Conservation (phyloP, 148 eudicot species). For the Nyssa sinensis region DNA sequence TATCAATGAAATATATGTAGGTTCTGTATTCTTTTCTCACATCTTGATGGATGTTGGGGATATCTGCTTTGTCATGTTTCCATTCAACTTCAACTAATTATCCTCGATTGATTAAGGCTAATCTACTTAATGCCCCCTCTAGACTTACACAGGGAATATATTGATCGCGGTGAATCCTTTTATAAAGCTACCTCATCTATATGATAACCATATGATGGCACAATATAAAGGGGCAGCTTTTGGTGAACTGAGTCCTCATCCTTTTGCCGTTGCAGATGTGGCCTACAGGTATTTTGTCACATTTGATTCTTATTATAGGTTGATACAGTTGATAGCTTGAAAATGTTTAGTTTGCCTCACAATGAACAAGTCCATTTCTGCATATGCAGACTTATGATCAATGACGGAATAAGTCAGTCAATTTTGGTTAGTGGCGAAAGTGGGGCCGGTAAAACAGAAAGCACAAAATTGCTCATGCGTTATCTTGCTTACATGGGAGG, state of each 20-base stretch:
- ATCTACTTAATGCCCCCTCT: constrained; percentile 31
- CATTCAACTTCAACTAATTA: too few species aligned
- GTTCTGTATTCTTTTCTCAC: constrained; percentile 25
- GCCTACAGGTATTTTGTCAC: constrained; percentile 62
- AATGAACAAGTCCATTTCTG: neutral
- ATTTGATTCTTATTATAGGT: constrained; percentile 6
- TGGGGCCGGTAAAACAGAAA: constrained; percentile 99
- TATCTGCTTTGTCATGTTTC: neutral
- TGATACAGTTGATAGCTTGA: constrained; percentile 11
- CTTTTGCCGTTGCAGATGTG: constrained; percentile 96
- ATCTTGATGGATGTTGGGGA: neutral
- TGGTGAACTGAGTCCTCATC: constrained; percentile 98
- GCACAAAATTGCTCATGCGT: constrained; percentile 91
- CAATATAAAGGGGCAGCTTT: constrained; percentile 95
- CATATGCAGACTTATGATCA: constrained; percentile 83
- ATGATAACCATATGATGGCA: constrained; percentile 97
- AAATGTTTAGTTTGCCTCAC: constrained; percentile 12
- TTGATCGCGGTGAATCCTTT: constrained; percentile 98
- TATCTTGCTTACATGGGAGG: constrained; percentile 99
- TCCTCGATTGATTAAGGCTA: constrained; percentile 10
- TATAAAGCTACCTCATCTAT: constrained; percentile 84
- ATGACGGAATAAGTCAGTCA: constrained; percentile 95
- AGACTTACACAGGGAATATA: constrained; percentile 97
- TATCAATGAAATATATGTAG: constrained; percentile 97
- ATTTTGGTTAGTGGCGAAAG: constrained; percentile 99